Evolutionary conservation across 1,284 basidiomycete species (phyloP), one percentile per base, ranked within the genome.

Genomic region (Dichomitus squalens): DNA sequence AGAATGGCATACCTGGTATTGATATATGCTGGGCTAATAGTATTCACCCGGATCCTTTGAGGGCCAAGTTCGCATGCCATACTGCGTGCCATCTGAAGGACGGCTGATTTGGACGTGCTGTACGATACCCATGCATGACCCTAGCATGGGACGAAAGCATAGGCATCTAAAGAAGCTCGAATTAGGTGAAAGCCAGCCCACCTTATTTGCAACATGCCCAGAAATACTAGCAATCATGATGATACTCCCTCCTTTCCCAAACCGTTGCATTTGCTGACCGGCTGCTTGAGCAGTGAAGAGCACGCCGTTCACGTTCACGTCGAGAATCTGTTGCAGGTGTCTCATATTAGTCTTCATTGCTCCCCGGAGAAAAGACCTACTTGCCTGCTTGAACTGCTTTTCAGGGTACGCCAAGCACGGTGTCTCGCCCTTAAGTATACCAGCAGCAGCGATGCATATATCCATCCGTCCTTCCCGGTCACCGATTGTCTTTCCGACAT

Each of bases 51-150:
- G 59, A 94, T 93, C 2, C 79, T 74, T 67, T 84, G 77, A 20
- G 72, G 76, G 92, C 40, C 29, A 31, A 31, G 29, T 11, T 31
- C 29, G 29, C 29, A 31, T 5, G 29, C 29, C 29, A 31, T 31
- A 11, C 29, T 31, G 29, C 29, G 29, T 31, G 29, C 29, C 29
- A 31, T 5, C 11, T 31, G 29, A 11, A 92, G 72, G 7, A 93
- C 88, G 2, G 87, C 92, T 2, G 88, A 84, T 74, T 93, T 93
- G 74, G 87, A 90, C 51, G 85, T 81, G 72, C 92, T 93, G 75
- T 92, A 92, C 18, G 88, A 84, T 41, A 86, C 80, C 87, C 87
- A 92, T 20, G 85, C 79, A 63, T 85, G 83, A 58, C 81, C 86
- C 85, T 88, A 27, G 5, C 4, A 9, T 88, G 23, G 5, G 9